Evolutionary conservation across 805 yeast species (phyloP).

Genomic region (Kluyveromyces nonfermentans): DNA sequence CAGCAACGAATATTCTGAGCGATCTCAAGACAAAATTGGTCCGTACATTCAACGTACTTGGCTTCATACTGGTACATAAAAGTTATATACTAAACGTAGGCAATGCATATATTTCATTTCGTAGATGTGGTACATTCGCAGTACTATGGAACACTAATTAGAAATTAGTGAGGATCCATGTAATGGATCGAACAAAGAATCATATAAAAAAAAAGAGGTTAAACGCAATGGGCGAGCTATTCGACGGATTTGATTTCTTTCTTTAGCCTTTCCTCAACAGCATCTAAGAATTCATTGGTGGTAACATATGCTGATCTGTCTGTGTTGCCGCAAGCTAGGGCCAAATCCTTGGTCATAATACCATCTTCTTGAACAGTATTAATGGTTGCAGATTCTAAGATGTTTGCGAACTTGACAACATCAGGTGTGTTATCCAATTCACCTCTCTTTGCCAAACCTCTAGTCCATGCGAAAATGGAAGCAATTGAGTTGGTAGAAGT

Average conservation of each 20-base stretch:
- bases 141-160: background rate
- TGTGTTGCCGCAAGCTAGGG: constrained; percentile 57
- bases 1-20: no score
- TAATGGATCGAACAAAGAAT: background rate
- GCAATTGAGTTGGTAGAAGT: constrained; percentile 83
- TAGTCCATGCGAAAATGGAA: constrained; percentile 79
- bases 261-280: constrained; percentile 55
- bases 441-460: constrained; percentile 78
- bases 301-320: constrained; percentile 57
- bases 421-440: constrained; percentile 63
- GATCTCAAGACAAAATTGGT: background rate
- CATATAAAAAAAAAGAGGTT: background rate
- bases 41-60: constrained; percentile 1
- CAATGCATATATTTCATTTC: background rate
- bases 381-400: constrained; percentile 56
- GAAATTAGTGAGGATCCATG: background rate
- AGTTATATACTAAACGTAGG: background rate
- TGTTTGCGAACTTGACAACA: constrained; percentile 56
- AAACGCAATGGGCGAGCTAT: constrained; percentile 4
- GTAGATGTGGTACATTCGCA: background rate
- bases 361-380: constrained; percentile 68
- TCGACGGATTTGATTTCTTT: constrained; percentile 22
- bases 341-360: constrained; percentile 76
- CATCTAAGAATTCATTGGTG: constrained; percentile 68
- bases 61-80: background rate